Base-by-base conservation (phyloP, 2,329 filamentous ascomycete species). In the Phialophora tarda region DNA sequence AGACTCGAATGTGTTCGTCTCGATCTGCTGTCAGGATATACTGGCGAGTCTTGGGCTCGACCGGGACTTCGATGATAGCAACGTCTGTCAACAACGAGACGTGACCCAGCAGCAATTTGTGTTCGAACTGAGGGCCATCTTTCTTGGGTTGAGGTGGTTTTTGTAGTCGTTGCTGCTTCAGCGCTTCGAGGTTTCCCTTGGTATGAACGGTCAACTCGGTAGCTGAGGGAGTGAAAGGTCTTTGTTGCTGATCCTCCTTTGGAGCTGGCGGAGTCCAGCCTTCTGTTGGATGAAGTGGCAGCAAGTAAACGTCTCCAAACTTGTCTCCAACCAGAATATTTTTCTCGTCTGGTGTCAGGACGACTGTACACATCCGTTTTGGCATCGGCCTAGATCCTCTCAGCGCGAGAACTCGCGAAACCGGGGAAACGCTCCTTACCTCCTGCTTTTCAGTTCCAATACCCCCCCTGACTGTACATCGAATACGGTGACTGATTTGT, bases 61-160 rank as follows among this genome's bases (percentile, higher is more conserved):
- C 69, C 71, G 82, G 75, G 74, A 82, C 75, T n/a, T 79, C 80
- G 5, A 83, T 84, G 50, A 87, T 82, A 2, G 82, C 78, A 59
- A 97, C 77, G 74, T 92, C 89, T 1, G 93, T 97, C 58, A 99
- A 86, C 87, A 98, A 91, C 0, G 94, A 97, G 14, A 99, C 95
- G 78, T 99, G 95, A 12, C 95, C 95, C 0, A 99, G 86, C 7
- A 97, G 82, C 0, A 97, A 82, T 44, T 89, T 86, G 72, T 92
- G 87, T 72, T 92, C 89, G 75, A 96, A 96, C 28, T 82, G 76
- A 2, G 81, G 78, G 17, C 82, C 81, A 62, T 83, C 82, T 41
- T 81, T 79, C 67, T 84, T 82, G n/a, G 75, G 71, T 71, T 80
- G 77, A 70, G 77, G 76, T 58, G 78, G 78, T 69, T 81, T 83